phyloP scores from a whole-genome alignment of 1,284 basidiomycete genomes.

The Apiotrichum gamsii region DNA sequence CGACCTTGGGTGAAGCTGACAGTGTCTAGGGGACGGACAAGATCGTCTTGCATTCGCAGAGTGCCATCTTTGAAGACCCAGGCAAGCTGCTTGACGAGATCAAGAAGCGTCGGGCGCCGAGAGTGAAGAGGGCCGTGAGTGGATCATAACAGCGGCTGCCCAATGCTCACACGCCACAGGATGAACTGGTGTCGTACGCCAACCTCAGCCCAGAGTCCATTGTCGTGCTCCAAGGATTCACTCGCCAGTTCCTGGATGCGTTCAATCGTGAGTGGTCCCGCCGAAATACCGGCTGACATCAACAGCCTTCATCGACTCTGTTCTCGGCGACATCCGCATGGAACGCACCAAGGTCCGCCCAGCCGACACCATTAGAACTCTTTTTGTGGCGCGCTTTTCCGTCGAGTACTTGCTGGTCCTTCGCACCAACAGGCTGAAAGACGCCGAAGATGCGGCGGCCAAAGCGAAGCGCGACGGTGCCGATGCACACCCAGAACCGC shows the following conservation, averaged over 20 bases:
- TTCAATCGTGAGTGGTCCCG: slow-evolving; percentile 67
- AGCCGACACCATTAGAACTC: slow-evolving; percentile 76
- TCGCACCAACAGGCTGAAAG: slow-evolving; percentile 20
- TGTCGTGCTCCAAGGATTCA: slow-evolving; percentile 60
- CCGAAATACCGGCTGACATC: slow-evolving; percentile 6
- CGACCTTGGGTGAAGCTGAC: background rate
- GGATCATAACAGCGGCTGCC: background rate
- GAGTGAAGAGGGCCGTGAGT: slow-evolving; percentile 52
- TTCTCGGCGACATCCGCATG: slow-evolving; percentile 87
- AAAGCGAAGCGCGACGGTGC: slow-evolving; percentile 30
- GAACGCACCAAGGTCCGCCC: slow-evolving; percentile 83
- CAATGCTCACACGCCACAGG: slow-evolving; percentile 38
- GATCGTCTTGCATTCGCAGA: slow-evolving; percentile 71
- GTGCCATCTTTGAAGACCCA: slow-evolving; percentile 67
- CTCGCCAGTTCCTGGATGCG: slow-evolving; percentile 64
- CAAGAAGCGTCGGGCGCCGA: slow-evolving; percentile 62
- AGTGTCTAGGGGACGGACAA: slow-evolving; percentile 29
- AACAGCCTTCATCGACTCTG: slow-evolving; percentile 68
- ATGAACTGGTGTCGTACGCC: slow-evolving; percentile 48
- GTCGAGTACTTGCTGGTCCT: slow-evolving; percentile 74
- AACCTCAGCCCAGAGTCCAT: slow-evolving; percentile 62
- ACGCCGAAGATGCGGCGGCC: slow-evolving; percentile 11
- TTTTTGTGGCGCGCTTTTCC: slow-evolving; percentile 80
- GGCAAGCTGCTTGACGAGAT: slow-evolving; percentile 69
- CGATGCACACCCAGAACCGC: background rate